A percentile compares a stretch with the other conserved stretches of the same genome.
phyloP scores from a whole-genome alignment of 441 rosid genomes.

The Populus trichocarpa region DNA sequence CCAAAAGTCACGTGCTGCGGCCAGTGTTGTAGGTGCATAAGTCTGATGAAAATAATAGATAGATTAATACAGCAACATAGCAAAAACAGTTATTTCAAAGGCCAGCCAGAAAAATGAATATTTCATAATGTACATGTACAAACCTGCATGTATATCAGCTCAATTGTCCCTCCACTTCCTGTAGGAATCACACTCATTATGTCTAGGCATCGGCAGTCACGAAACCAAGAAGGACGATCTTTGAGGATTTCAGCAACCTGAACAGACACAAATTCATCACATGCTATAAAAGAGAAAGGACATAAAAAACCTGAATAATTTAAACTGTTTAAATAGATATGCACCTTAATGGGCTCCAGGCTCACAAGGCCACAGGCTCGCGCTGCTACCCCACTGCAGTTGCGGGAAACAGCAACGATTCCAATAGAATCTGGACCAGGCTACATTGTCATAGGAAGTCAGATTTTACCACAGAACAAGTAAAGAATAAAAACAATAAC shows the following conservation, averaged over 20 bases:
- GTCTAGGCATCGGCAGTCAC: constrained; percentile 77
- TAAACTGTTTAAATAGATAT: neutral
- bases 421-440: constrained; percentile 99
- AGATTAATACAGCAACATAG: neutral
- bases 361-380: constrained; percentile 99
- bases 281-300: neutral
- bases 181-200: constrained; percentile 68
- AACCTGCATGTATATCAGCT: constrained; percentile 90
- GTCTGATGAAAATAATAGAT: constrained; percentile 33
- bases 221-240: constrained; percentile 96
- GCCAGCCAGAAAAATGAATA: too few species aligned
- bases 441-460: constrained; percentile 29
- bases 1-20: constrained; percentile 99
- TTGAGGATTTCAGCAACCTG: constrained; percentile 82
- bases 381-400: constrained; percentile 95
- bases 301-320: neutral
- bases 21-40: constrained; percentile 89
- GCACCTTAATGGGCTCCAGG: constrained; percentile 91
- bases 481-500: neutral
- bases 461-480: neutral
- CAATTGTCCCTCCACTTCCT: constrained; percentile 85
- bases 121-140: neutral
- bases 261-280: constrained; percentile 14
- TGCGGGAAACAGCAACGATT: constrained; percentile 95
- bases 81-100: neutral